Base-by-base conservation (phyloP, 2,329 filamentous ascomycete genomes). In the Macroventuria anomochaeta region DNA sequence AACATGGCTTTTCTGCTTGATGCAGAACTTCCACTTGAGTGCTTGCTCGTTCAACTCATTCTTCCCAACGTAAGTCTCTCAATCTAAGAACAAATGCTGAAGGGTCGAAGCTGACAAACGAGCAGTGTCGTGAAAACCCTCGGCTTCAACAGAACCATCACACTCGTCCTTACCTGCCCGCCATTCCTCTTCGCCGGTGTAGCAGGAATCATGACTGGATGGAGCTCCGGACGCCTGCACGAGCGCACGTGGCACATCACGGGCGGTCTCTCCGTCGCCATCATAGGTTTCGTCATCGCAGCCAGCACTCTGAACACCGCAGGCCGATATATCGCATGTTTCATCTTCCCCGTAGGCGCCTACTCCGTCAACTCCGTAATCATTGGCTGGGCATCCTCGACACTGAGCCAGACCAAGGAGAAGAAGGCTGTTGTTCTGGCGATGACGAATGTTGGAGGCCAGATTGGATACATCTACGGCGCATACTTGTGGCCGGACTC, bases 171-270 rank as follows among this genome's bases (percentile, higher is more conserved):
- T 3, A 71, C 69, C 1, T 80, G 78, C 52, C 82, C 82, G 0
- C 82, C 82, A 0, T 84, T 81, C 51, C 53, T 73, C 18, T 56
- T 72, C 28, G 81, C 81, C 1, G 80, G 79, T 11, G 75, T 72
- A 0, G 75, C 76, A 2, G 79, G 79, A 8, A 78, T 83, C 31
- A 57, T 75, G 5, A 77, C 79, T 8, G 80, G 79, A 1, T 82
- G 79, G 77, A 81, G 74, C 46, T 82, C 80, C 2, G 82, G 80
- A 0, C 74, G 75, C 2, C 68, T 78, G 43, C 76, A 81, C 43
- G 80, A 82, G 58, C 75, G 79, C 11, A 80, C 79, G 0, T 81
- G 77, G 77, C 80, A 82, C 46, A 81, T 82, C 36, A 80, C 79
- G 0, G 65, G 50, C 3, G 76, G 78, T 2, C 64, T 81, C 3